Evolutionary conservation across 257 asterid species (phyloP).

Genomic region (Henckelia pumila): DNA sequence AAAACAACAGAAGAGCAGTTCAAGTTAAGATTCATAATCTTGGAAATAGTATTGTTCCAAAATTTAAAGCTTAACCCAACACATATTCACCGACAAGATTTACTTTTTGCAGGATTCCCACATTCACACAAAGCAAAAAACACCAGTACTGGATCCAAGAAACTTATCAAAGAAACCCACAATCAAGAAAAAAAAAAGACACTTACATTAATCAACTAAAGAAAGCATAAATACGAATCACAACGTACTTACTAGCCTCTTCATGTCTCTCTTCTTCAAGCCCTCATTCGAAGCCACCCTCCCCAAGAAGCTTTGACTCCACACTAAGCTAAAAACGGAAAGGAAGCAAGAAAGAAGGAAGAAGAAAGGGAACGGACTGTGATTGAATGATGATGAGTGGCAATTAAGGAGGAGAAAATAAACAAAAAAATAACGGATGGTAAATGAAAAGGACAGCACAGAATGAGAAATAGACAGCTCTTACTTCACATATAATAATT

Average conservation of each 20-base stretch:
- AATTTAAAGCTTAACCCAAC: slow-evolving; percentile 18
- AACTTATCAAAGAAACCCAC: slow-evolving; percentile 2
- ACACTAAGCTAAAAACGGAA: background rate
- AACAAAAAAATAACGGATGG: background rate
- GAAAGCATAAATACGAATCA: background rate
- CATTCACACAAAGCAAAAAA: slow-evolving; percentile 31
- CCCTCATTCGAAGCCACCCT: slow-evolving; percentile 20
- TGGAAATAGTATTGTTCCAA: background rate
- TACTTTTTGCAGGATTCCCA: slow-evolving; percentile 21
- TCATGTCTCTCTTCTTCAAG: slow-evolving; percentile 57
- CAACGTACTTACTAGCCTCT: slow-evolving; percentile 99
- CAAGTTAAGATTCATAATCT: background rate
- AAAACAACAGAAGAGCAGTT: background rate
- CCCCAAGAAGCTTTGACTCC: background rate
- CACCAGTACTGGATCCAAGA: background rate
- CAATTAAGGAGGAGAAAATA: background rate
- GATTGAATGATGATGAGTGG: slow-evolving; percentile 2
- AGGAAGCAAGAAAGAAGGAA: background rate
- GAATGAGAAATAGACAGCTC: background rate
- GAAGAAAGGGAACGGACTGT: background rate
- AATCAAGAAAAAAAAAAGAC: background rate
- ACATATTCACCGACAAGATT: slow-evolving; percentile 19
- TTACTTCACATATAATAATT: background rate
- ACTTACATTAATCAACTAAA: slow-evolving; percentile 17
- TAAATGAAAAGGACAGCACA: background rate